Evolutionary conservation across 2,329 filamentous ascomycete species (phyloP), one percentile per base, ranked within the genome.

Genomic region (Aureobasidium leucospermi): DNA sequence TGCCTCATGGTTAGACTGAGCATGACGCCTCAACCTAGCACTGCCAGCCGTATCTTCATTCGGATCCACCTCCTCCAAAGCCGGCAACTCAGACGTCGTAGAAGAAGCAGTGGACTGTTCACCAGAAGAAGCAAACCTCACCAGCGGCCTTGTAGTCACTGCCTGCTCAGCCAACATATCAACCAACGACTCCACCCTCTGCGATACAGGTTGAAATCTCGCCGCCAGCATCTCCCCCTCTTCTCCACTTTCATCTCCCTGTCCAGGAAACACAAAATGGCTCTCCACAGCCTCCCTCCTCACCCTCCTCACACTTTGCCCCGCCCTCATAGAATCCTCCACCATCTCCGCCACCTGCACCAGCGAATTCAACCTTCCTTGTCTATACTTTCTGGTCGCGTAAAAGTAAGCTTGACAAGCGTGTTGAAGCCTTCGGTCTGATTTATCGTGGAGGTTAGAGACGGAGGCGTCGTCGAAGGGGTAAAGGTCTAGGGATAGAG

Each of bases 1-100:
- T 67, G 89, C 85, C 70, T 93, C 89, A 7, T 41, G 42, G 1
- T 31, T 43, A 1, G 55, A 32, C 68, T 85, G 85, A 6, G 74
- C 77, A 61, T 48, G 55, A 15, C 38, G 78, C 84, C 69, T 84
- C 81, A 60, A 83, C 81, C 61, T 78, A 28, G 69, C 32, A 72
- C 66, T 58, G 76, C 68, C 29, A 72, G 67, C 49, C 73, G 72
- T 47, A 74, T 58, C 60, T 23, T 63, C 61, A 34, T 60, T 39
- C 46, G 63, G 59, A 38, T 57, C 49, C 16, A 64, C 47, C 67
- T 62, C 34, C 31, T 42, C 47, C 59, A 70, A 65, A 60, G 72
- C 69, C 56, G 67, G 63, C 46, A 70, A 65, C 61, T 73, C 69
- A 58, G 67, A 63, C 42, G 66, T 67, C 59, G 63, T 72, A 4